Evolutionary conservation across 2,329 filamentous ascomycete species (phyloP).

Genomic region (Graphium sp.): DNA sequence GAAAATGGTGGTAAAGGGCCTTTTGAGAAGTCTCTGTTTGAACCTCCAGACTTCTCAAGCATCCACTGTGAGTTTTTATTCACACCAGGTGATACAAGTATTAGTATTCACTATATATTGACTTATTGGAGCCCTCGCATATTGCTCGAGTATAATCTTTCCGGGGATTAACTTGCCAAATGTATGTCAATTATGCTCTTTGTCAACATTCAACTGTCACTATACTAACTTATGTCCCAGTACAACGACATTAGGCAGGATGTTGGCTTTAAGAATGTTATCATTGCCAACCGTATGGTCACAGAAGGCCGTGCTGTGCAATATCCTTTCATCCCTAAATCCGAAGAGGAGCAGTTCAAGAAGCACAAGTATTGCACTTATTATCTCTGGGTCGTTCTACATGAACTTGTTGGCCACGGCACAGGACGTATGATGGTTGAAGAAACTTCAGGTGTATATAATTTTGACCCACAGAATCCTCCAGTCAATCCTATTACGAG

Average conservation of each 20-base stretch:
- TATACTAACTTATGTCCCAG: conserved; percentile 8
- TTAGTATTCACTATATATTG: too few species aligned
- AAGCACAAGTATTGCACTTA: conserved; percentile 49
- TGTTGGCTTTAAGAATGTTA: conserved; percentile 48
- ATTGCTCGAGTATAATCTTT: conserved; percentile 24
- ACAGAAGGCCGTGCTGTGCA: conserved; percentile 26
- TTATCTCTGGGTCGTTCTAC: conserved; percentile 56
- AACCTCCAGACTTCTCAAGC: conserved; percentile 57
- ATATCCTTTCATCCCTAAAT: conserved; percentile 39
- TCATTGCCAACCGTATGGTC: conserved; percentile 38
- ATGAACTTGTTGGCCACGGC: conserved; percentile 49
- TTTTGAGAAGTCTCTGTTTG: conserved; percentile 58
- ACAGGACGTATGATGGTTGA: conserved; percentile 46
- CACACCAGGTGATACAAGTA: conserved; percentile 4
- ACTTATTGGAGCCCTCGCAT: conserved; percentile 19
- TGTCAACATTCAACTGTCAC: conserved; percentile 1
- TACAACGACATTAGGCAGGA: conserved; percentile 41
- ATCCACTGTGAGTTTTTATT: conserved; percentile 41
- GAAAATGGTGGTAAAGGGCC: conserved; percentile 24
- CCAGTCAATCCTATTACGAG: conserved; percentile 37
- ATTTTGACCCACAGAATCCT: conserved; percentile 40
- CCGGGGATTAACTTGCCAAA: conserved; percentile 25
- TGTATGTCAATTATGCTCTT: conserved; percentile 11
- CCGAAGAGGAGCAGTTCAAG: conserved; percentile 43
- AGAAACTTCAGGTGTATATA: conserved; percentile 31